phyloP scores from a whole-genome alignment of 805 yeast species.

The Ogataea polymorpha region DNA sequence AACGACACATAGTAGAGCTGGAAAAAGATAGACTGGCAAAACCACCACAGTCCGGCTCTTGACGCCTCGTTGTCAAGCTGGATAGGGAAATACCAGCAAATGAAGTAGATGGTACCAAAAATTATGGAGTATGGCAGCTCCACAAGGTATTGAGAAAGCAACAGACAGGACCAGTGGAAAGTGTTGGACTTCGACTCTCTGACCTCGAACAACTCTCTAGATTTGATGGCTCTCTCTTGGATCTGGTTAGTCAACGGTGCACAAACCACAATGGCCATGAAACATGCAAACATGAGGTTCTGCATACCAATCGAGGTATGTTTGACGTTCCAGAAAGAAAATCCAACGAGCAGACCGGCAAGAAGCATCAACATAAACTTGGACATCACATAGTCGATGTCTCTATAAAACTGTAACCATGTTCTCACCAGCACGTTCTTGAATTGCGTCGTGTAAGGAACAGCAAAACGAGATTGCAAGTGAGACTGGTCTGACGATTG shows the following conservation, averaged over 20 bases:
- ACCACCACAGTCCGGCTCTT: slow-evolving; percentile 49
- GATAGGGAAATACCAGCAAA: slow-evolving; percentile 37
- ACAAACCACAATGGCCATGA: slow-evolving; percentile 54
- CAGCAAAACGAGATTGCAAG: slow-evolving; percentile 36
- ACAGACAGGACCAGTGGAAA: slow-evolving; percentile 64
- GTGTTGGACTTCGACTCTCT: slow-evolving; percentile 71
- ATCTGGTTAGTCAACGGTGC: slow-evolving; percentile 63
- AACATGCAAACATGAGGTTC: slow-evolving; percentile 50
- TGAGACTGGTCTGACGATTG: slow-evolving; percentile 16
- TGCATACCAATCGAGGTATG: slow-evolving; percentile 54
- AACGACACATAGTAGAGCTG: slow-evolving; percentile 46
- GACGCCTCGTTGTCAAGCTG: slow-evolving; percentile 33
- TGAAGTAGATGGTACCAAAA: slow-evolving; percentile 45
- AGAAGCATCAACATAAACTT: slow-evolving; percentile 40
- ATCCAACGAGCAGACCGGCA: slow-evolving; percentile 48
- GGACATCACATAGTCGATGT: slow-evolving; percentile 46
- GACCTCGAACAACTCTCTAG: slow-evolving; percentile 64
- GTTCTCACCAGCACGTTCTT: slow-evolving; percentile 38
- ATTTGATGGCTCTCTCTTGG: slow-evolving; percentile 53
- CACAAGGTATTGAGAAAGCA: slow-evolving; percentile 49
- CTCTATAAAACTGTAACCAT: slow-evolving; percentile 43
- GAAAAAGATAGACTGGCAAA: slow-evolving; percentile 35
- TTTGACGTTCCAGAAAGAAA: slow-evolving; percentile 60
- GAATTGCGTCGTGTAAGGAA: slow-evolving; percentile 41
- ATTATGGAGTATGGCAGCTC: slow-evolving; percentile 61